Evolutionary conservation across 768 basidiomycete species (phyloP), one percentile per base, ranked within the genome.

Genomic region (Boletus barrowsii): DNA sequence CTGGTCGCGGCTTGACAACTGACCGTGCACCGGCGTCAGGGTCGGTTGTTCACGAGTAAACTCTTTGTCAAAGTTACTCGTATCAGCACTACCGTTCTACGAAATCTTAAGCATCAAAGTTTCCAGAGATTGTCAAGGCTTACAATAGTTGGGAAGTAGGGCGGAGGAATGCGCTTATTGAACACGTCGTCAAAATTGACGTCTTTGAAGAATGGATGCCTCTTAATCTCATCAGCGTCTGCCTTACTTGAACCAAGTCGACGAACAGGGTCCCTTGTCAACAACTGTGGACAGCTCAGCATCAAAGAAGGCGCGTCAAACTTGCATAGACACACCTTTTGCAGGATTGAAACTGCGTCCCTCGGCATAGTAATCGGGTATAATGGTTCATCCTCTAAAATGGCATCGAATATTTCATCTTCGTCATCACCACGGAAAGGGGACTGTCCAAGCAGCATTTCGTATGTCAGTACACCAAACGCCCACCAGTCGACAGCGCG

Each of bases 401-500:
- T 98, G 39, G 97, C 97, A 71, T 99, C 97, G 69, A 98, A 99
- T 55, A 99, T 98, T 78, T 99, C 97, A 67, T 99, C 97, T 71
- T 98, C 97, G 62, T 98, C 97, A 63, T 99, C 97, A 53, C 97
- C 97, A 42, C 95, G 87, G 87, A 99, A 99, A 4, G 97, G 97
- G 5, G 97, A 98, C 74, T 98, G 97, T 43, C 97, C 97, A 24
- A 98, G 80, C 50, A 99, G 74, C 97, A 99, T 99, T 75, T 99
- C 97, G 69, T 99, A 99, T 24, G 90, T 98, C 63, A 99, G 74
- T 5, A 99, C 97, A 59, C 97, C 97, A 69, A 98, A 98, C 13
- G 97, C 97, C 97, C 97, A 99, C 97, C 97, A 99, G 68, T 99
- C 97, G 40, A 99, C 97, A 11, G 97, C 96, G 37, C 94, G 92